phyloP scores from a whole-genome alignment of 345 rosid species.

The Gossypium herbaceum region DNA sequence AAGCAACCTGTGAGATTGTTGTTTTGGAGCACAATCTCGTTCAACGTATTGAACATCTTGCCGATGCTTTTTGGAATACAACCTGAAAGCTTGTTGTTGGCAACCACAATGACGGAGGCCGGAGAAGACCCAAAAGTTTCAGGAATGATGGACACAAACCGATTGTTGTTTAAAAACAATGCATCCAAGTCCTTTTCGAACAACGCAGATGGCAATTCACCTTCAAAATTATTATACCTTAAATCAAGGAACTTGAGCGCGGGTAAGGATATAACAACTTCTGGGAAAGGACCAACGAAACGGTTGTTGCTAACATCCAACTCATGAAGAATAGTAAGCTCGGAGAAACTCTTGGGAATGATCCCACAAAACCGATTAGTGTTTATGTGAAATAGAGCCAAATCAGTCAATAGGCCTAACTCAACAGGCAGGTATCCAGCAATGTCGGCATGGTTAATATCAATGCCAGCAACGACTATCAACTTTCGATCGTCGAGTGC shows the following conservation, averaged over 20 bases:
- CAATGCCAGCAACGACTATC: not conserved
- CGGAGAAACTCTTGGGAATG: constrained; percentile 50
- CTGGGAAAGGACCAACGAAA: constrained; percentile 65
- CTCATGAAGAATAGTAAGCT: constrained; percentile 50
- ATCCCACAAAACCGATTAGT: constrained; percentile 77
- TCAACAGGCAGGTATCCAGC: not conserved
- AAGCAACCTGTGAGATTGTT: not conserved
- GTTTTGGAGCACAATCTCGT: not conserved
- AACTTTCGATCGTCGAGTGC: not conserved
- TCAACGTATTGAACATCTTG: constrained; percentile 44
- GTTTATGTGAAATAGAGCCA: constrained; percentile 49
- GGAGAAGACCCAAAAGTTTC: constrained; percentile 56
- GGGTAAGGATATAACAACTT: constrained; percentile 47
- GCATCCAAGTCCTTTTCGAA: constrained; percentile 57
- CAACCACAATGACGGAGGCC: constrained; percentile 52
- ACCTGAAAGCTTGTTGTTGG: constrained; percentile 58
- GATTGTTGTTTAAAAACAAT: constrained; percentile 66
- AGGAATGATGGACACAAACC: constrained; percentile 59
- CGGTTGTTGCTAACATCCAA: constrained; percentile 84
- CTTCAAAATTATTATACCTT: constrained; percentile 72
- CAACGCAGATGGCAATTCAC: constrained; percentile 47
- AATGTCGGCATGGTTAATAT: not conserved
- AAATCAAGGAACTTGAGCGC: constrained; percentile 49
- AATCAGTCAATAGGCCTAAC: not conserved
- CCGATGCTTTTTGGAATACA: constrained; percentile 66